Conservation (phyloP, 352 stramenopile genomes). For the Globisporangium polare region DNA sequence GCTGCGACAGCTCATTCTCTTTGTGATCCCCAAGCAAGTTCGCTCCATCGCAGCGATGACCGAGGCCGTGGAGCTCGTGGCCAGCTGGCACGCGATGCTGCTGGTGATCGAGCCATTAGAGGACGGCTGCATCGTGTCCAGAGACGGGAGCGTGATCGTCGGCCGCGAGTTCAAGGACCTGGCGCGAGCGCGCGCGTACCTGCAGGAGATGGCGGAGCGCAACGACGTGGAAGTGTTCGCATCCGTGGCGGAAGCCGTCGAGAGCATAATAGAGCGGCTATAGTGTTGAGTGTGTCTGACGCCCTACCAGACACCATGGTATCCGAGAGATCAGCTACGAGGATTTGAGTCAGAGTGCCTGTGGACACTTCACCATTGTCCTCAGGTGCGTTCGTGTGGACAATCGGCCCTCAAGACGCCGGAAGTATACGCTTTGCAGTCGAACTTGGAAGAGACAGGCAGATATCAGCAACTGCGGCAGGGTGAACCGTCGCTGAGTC, state of each 20-base stretch:
- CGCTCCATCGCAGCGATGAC: conserved; percentile 83
- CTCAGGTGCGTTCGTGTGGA: too few species aligned
- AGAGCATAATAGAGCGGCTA: conserved; percentile 59
- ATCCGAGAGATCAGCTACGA: not conserved
- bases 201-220: conserved; percentile 82
- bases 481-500: too few species aligned
- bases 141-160: conserved; percentile 40
- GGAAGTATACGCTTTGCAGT: too few species aligned
- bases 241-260: conserved; percentile 55
- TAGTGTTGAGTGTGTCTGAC: conserved; percentile 12
- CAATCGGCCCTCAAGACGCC: too few species aligned
- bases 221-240: conserved; percentile 75
- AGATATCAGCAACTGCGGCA: too few species aligned
- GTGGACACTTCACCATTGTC: too few species aligned
- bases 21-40: conserved; percentile 71
- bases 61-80: conserved; percentile 74
- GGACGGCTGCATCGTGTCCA: conserved; percentile 49
- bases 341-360: too few species aligned
- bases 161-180: conserved; percentile 84
- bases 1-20: conserved; percentile 53
- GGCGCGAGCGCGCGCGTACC: conserved; percentile 64
- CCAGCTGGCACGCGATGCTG: conserved; percentile 61
- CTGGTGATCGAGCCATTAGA: conserved; percentile 72
- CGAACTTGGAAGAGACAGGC: too few species aligned
- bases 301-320: not conserved